Evolutionary conservation across 768 basidiomycete genomes (phyloP).

Genomic region (Amanita molliuscula): DNA sequence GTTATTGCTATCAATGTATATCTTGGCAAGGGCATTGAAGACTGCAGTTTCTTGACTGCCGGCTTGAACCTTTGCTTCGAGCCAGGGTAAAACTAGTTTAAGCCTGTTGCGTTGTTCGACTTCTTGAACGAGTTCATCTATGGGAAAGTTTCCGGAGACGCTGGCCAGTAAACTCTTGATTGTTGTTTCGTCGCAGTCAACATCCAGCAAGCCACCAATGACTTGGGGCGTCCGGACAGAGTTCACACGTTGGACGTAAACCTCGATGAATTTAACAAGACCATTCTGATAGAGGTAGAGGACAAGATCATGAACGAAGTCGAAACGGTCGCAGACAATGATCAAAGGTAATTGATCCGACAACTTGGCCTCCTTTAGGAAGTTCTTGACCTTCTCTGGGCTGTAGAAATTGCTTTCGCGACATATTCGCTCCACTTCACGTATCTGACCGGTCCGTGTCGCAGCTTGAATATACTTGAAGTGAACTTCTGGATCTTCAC

Average conservation of each 20-base stretch:
- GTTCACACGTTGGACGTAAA: slow-evolving; percentile 99
- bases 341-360: slow-evolving; percentile 95
- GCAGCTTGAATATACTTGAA: slow-evolving; percentile 99
- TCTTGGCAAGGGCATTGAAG: slow-evolving; percentile 97
- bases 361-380: slow-evolving; percentile 97
- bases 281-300: slow-evolving; percentile 98
- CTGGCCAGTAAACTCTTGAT: slow-evolving; percentile 93
- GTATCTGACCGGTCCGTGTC: slow-evolving; percentile 94
- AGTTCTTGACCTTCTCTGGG: slow-evolving; percentile 99
- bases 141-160: slow-evolving; percentile 94
- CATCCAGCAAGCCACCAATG: slow-evolving; percentile 90
- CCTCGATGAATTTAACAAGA: slow-evolving; percentile 94
- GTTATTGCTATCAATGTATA: slow-evolving; percentile 97
- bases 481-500: slow-evolving; percentile 93
- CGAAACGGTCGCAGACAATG: slow-evolving; percentile 99
- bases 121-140: slow-evolving; percentile 95
- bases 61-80: slow-evolving; percentile 87
- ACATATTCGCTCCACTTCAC: slow-evolving; percentile 98
- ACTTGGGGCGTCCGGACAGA: slow-evolving; percentile 96
- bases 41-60: slow-evolving; percentile 91
- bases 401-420: slow-evolving; percentile 96
- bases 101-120: slow-evolving; percentile 94
- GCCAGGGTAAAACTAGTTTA: slow-evolving; percentile 96
- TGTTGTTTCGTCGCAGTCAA: slow-evolving; percentile 93
- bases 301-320: slow-evolving; percentile 98